phyloP scores from a whole-genome alignment of 169 alveolate species.

The Cardiosporidium cionae region DNA sequence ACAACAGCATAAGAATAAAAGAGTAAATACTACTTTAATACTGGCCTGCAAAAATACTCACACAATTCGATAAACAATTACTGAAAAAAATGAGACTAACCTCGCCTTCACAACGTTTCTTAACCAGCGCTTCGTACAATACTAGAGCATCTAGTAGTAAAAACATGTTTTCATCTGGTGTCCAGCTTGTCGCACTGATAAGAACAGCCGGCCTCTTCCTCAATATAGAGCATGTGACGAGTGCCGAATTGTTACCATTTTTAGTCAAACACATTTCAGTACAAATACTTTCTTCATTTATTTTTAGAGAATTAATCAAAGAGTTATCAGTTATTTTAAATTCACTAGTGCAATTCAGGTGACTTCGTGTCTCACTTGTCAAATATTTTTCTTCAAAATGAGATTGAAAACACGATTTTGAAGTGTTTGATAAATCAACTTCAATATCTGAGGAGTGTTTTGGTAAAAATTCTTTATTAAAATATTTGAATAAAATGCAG shows the following conservation, averaged over 20 bases:
- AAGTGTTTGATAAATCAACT: background rate
- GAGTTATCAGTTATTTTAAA: background rate
- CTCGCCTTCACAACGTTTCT: background rate
- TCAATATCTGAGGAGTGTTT: background rate
- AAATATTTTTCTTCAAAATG: background rate
- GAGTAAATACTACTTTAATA: too few relatives aligned
- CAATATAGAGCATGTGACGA: too few relatives aligned
- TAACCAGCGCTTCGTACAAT: slow-evolving; percentile 9
- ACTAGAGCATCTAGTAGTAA: slow-evolving; percentile 48
- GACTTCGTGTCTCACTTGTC: background rate
- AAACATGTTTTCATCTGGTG: slow-evolving; percentile 75
- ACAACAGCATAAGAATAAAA: too few relatives aligned
- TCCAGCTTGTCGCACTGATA: slow-evolving; percentile 79
- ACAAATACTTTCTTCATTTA: background rate
- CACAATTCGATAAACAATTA: too few relatives aligned
- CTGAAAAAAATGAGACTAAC: background rate
- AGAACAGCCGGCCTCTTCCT: slow-evolving; percentile 62
- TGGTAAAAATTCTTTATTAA: too few relatives aligned
- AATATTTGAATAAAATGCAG: slow-evolving; percentile 28
- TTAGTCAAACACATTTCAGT: background rate
- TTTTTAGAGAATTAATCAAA: too few relatives aligned
- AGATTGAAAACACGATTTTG: background rate
- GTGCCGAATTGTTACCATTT: background rate
- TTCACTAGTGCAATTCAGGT: background rate
- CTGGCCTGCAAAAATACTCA: too few relatives aligned